These are phyloP conservation scores for Allium cepa DNA, from an alignment of 106 monocot genomes.

Conservation along the genomic window DNA sequence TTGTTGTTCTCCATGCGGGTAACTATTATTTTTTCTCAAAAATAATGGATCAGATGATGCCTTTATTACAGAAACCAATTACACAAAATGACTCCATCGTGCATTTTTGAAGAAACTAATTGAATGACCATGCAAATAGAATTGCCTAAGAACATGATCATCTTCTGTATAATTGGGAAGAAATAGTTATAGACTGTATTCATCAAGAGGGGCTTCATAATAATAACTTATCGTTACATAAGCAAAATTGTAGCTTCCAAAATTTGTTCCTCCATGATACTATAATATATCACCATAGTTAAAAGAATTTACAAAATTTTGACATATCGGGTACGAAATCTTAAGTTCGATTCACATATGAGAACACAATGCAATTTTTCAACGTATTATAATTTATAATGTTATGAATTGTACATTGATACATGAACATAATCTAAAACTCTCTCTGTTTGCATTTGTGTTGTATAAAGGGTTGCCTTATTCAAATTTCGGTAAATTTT, in stretches of 20 bases:
- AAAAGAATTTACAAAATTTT: too few relatives aligned
- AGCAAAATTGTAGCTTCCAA: slow-evolving; percentile 58
- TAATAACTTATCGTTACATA: slow-evolving; percentile 71
- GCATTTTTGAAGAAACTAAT: slow-evolving; percentile 67
- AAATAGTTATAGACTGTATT: slow-evolving; percentile 54
- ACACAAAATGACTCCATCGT: slow-evolving; percentile 76
- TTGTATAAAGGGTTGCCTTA: too few relatives aligned
- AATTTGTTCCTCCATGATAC: slow-evolving; percentile 99
- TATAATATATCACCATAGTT: slow-evolving; percentile 6
- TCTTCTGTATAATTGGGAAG: too few relatives aligned
- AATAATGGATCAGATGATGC: slow-evolving; percentile 45
- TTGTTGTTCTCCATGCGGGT: slow-evolving; percentile 41
- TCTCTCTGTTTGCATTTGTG: too few relatives aligned
- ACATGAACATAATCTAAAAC: neutral
- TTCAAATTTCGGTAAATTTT: too few relatives aligned
- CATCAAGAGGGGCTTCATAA: slow-evolving; percentile 91
- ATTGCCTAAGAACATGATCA: too few relatives aligned
- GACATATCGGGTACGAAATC: neutral
- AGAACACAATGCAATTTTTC: too few relatives aligned
- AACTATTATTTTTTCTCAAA: slow-evolving; percentile 34
- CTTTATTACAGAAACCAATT: slow-evolving; percentile 54
- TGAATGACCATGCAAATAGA: neutral
- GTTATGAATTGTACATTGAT: neutral
- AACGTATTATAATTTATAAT: too few relatives aligned
- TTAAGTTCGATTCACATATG: too few relatives aligned